phyloP scores from a whole-genome alignment of 2,329 filamentous ascomycete genomes.

The Pyrenophora graminea region DNA sequence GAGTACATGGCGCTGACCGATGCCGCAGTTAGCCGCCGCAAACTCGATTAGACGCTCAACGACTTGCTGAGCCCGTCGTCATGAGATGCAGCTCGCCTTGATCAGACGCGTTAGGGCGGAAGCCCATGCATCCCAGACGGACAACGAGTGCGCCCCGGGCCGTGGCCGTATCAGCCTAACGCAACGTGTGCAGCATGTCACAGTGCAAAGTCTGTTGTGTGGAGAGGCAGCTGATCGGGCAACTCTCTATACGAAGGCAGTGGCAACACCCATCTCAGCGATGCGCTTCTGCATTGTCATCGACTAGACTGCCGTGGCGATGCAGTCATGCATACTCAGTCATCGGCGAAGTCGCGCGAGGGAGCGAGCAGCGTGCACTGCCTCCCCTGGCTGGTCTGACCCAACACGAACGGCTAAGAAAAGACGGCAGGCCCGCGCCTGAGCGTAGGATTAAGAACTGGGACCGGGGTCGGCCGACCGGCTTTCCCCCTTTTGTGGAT shows the following conservation, averaged over 20 bases:
- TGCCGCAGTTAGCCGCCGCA: slow-evolving; percentile 26
- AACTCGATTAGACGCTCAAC: slow-evolving; percentile 19
- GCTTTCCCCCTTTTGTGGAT: slow-evolving; percentile 12
- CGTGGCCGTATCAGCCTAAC: slow-evolving; percentile 41
- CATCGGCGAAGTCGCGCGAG: slow-evolving; percentile 1
- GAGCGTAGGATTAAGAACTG: slow-evolving; percentile 23
- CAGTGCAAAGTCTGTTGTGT: slow-evolving; percentile 25
- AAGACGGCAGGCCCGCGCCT: slow-evolving; percentile 20
- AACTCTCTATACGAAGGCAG: slow-evolving; percentile 10
- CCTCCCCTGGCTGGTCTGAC: slow-evolving; percentile 1
- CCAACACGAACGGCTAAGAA: slow-evolving; percentile 23
- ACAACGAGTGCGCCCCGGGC: slow-evolving; percentile 35
- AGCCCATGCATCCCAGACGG: slow-evolving; percentile 23
- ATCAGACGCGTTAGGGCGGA: slow-evolving; percentile 30
- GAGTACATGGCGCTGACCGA: slow-evolving; percentile 23
- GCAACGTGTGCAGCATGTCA: slow-evolving; percentile 36
- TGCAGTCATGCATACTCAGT: slow-evolving; percentile 20
- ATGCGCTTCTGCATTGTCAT: slow-evolving; percentile 26
- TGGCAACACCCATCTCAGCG: slow-evolving; percentile 12
- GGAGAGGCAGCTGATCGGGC: slow-evolving; percentile 30
- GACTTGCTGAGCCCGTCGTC: slow-evolving; percentile 15
- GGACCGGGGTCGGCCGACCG: slow-evolving; percentile 20
- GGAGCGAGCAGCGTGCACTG: slow-evolving; percentile 7
- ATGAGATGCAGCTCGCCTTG: slow-evolving; percentile 25
- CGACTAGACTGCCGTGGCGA: slow-evolving; percentile 13